Percentiles rank a stretch among this genome's conserved stretches.
These are phyloP conservation scores for Tilletiaria anomala DNA, from an alignment of 1,284 basidiomycete species.

Conservation along the genomic window DNA sequence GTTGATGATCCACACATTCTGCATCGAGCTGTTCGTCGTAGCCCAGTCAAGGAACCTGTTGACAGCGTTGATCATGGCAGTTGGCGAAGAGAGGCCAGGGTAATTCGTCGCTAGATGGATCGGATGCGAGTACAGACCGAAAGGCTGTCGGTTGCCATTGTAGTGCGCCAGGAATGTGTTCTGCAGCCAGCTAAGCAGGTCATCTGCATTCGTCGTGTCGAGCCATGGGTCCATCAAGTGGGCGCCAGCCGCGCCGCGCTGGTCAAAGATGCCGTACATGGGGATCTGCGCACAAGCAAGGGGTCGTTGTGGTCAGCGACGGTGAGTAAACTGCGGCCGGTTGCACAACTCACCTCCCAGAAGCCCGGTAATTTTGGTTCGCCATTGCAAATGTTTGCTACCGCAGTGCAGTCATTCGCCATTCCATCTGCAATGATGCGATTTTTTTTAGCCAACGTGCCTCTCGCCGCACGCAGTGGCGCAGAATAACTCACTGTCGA, in stretches of 20 bases:
- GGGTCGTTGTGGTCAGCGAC: too few relatives aligned
- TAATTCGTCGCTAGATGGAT: slow-evolving; percentile 55
- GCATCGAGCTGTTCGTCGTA: slow-evolving; percentile 25
- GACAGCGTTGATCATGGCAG: slow-evolving; percentile 38
- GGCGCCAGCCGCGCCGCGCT: slow-evolving; percentile 13
- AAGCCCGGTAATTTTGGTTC: slow-evolving; percentile 57
- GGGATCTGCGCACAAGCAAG: too few relatives aligned
- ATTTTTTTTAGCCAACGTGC: too few relatives aligned
- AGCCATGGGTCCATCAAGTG: slow-evolving; percentile 72
- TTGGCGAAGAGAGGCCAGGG: slow-evolving; percentile 15
- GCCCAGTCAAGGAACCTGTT: slow-evolving; percentile 70
- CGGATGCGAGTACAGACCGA: slow-evolving; percentile 67
- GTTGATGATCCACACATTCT: slow-evolving; percentile 62
- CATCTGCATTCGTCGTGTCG: slow-evolving; percentile 34
- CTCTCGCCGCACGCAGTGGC: too few relatives aligned
- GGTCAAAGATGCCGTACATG: slow-evolving; percentile 24
- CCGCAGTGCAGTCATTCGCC: slow-evolving; percentile 59
- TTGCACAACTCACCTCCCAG: too few relatives aligned
- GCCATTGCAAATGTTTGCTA: slow-evolving; percentile 52
- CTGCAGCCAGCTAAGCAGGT: slow-evolving; percentile 58
- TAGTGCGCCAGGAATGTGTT: slow-evolving; percentile 52
- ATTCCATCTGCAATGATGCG: too few relatives aligned
- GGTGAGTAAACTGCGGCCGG: too few relatives aligned
- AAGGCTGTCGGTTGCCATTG: slow-evolving; percentile 59
- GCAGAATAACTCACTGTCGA: too few relatives aligned